Evolutionary conservation across 768 basidiomycete species (phyloP).

Genomic region (Phylloporus sp.): DNA sequence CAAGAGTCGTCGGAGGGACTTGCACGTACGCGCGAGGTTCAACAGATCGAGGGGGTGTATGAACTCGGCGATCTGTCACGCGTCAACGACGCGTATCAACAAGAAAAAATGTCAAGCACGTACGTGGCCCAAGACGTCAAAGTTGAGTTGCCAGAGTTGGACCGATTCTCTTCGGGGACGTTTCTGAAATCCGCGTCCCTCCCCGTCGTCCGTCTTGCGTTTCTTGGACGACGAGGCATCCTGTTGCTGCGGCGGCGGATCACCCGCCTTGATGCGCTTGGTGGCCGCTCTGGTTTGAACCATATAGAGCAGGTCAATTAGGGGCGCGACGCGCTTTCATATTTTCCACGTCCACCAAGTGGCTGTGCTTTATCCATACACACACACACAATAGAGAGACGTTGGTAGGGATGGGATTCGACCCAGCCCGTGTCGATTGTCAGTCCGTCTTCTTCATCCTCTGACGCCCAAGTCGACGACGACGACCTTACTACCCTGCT

Average conservation of each 20-base stretch:
- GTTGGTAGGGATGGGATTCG: too few relatives aligned
- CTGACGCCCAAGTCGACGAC: too few relatives aligned
- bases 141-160: neutral
- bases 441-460: too few relatives aligned
- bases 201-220: neutral
- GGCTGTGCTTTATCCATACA: too few relatives aligned
- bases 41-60: constrained; percentile 1
- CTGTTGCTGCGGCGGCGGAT: too few relatives aligned
- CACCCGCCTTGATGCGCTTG: neutral
- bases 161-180: neutral
- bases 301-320: too few relatives aligned
- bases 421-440: too few relatives aligned
- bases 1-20: constrained; percentile 17
- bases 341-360: too few relatives aligned
- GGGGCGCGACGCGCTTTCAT: too few relatives aligned
- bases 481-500: too few relatives aligned
- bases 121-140: neutral
- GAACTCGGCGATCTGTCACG: neutral
- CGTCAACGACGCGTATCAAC: neutral
- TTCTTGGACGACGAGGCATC: neutral
- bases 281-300: neutral
- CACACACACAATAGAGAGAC: constrained; percentile 75
- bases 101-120: neutral
- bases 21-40: constrained; percentile 3
- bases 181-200: neutral